Base-by-base conservation (phyloP, 1,284 basidiomycete species). In the Crepidotus sp. region DNA sequence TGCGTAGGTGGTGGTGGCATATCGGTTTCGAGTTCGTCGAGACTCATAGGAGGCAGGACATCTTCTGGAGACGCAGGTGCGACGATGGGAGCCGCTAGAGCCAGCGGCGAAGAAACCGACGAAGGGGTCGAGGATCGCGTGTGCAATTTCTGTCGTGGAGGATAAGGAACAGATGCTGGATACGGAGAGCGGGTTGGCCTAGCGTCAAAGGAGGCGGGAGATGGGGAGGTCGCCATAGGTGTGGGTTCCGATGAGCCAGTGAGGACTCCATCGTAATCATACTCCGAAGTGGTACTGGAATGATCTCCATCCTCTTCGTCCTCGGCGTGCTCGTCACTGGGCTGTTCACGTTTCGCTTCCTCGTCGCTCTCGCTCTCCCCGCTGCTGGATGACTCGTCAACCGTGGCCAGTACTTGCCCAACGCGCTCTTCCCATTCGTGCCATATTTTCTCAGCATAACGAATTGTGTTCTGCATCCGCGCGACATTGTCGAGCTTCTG, bases 351-450 rank as follows among this genome's bases (percentile, higher is more conserved):
- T 10, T 61, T 65, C 10, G 63, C 63, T 6, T 57, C 60, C 24
- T 58, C 68, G 27, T 62, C 63, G 6, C 66, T 68, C 11, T 65
- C 70, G 33, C 67, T 71, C 10, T 70, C 66, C 5, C 66, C 72
- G 36, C 67, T 72, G 2, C 68, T 68, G 2, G 46, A 52, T 6
- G 69, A 65, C 29, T 79, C 79, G 3, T 78, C 74, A 31, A 74
- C 67, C 22, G 73, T 73, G 2, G 74, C 77, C 31, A 97, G 63
- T 34, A 76, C 70, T 54, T 73, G 69, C 44, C 74, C 84, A 21
- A 97, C 86, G 55, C 80, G 82, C 60, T 89, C 87, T 61, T 98
- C 88, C 93, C 95, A 98, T 63, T 98, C 96, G 56, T 87, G 84
- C 63, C 96, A 83, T 19, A 97, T 89, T 66, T 96, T 96, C 68